Base-by-base conservation (phyloP, 2,329 filamentous ascomycete genomes). In the Monilinia aucupariae region DNA sequence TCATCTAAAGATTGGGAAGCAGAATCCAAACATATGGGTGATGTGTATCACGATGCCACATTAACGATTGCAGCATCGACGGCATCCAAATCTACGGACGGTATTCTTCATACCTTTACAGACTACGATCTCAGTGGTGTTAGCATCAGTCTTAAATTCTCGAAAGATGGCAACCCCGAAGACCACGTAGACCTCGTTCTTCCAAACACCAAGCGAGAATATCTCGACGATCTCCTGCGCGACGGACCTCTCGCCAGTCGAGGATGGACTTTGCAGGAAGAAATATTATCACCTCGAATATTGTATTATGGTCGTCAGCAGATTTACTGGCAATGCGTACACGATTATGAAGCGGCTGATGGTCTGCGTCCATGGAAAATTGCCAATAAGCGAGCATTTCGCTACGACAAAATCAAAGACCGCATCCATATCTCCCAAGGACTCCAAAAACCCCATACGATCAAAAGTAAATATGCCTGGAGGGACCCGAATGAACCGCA, bases 11-110 rank as follows among this genome's bases (percentile, higher is more conserved):
- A 64, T 4, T 64, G 62, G 62, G 51, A 54, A 0, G 5, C 30
- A 2, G 62, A 64, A 13, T 61, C 59, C 0, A 45, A 49, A 37
- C 39, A 53, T 5, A 65, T 65, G 64, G 47, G 61, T 2, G 2
- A 32, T 4, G 34, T 65, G 3, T 65, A 63, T 15, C 60, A 20
- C 17, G 25, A 56, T 22, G 59, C 63, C 0, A 22, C 10, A 8
- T 4, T 61, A 22, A 64, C 51, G 0, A 10, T 64, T 6, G 59
- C 59, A 8, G 63, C 63, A 3, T 7, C 59, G 0, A 7, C 34
- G 1, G 27, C 48, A 45, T 22, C 48, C 1, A 61, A 61, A 3
- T 4, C 48, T 10, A 53, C 37, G 1, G 59, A 41, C 20, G 58
- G 58, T 2, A 61, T 61, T 0, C 13, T 60, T 0, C 20, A 53